Percentiles rank a stretch among this genome's conserved stretches.
Evolutionary conservation across 768 basidiomycete species (phyloP).

Genomic region (Gautieria morchelliformis): DNA sequence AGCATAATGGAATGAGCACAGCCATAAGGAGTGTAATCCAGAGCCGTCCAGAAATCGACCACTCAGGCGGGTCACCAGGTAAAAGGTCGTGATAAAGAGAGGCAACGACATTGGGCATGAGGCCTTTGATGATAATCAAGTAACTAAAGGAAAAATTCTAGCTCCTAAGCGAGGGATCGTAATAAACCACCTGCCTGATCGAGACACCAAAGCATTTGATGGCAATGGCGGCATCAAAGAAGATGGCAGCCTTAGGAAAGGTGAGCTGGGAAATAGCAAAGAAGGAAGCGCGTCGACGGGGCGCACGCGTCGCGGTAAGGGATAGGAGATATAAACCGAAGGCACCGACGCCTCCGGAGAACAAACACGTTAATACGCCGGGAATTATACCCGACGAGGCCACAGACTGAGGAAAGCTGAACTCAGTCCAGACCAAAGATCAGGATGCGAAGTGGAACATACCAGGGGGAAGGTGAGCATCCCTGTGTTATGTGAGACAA

Average conservation of each 20-base stretch:
- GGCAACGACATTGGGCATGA: slow-evolving; percentile 84
- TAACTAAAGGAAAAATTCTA: slow-evolving; percentile 37
- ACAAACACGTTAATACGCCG: slow-evolving; percentile 77
- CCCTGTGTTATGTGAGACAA: slow-evolving; percentile 33
- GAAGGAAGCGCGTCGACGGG: slow-evolving; percentile 71
- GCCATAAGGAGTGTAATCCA: slow-evolving; percentile 80
- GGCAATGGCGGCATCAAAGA: slow-evolving; percentile 91
- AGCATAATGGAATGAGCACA: slow-evolving; percentile 70
- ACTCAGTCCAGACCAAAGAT: neutral
- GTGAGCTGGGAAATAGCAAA: slow-evolving; percentile 78
- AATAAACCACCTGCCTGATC: slow-evolving; percentile 50
- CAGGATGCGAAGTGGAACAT: slow-evolving; percentile 16
- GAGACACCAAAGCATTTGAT: slow-evolving; percentile 97
- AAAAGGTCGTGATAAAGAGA: slow-evolving; percentile 75
- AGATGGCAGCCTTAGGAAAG: slow-evolving; percentile 77
- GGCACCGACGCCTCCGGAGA: slow-evolving; percentile 65
- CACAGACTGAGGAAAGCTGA: slow-evolving; percentile 49
- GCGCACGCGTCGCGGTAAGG: slow-evolving; percentile 67
- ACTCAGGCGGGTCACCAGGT: slow-evolving; percentile 58
- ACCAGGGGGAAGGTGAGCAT: slow-evolving; percentile 88
- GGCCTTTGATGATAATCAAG: slow-evolving; percentile 84
- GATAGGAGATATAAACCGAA: slow-evolving; percentile 89
- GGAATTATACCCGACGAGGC: slow-evolving; percentile 86
- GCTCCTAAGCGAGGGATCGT: neutral
- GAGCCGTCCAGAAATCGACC: slow-evolving; percentile 65